Base-by-base conservation (phyloP, 352 stramenopile genomes). In the Pilasporangium apinafurcum region DNA sequence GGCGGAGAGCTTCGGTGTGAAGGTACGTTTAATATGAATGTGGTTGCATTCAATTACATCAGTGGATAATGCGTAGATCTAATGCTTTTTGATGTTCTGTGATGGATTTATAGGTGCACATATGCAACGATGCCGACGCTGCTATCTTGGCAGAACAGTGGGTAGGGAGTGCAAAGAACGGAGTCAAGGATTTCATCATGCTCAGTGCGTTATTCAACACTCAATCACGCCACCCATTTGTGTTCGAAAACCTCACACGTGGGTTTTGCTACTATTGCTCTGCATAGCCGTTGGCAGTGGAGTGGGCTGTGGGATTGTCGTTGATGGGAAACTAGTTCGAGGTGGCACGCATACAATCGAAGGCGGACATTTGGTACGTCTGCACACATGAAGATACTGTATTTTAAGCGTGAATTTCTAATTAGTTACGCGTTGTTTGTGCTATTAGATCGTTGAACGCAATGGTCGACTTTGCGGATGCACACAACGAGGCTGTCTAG, bases 41-140 rank as follows among this genome's bases (percentile, higher is more conserved):
- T 2, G 14, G 7, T 4, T 33, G 17, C 20, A 55, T 30, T 45
- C n/a, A 4, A 9, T 22, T 1, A 14, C 25, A 13, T 28, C 43
- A 8, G 4, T 44, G 21, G 30, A 17, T 48, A 44, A 21, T 37
- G n/a, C 16, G 8, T 44, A 28, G 33, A 13, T 21, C 40, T 12
- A 5, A 5, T 44, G 6, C 2, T 13, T 48, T 12, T n/a, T n/a
- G 14, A 48, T 43, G 6, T 12, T 5, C 5, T 14, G 18, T 29
- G 17, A 22, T 37, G 4, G 16, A 8, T 22, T 8, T n/a, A 6
- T 25, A 81, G 49, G 64, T 82, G 1, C 56, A 53, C 2, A 26
- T 92, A 24, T 83, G 69, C 49, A 92, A 92, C 21, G 81, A 92
- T 36, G 81, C 81, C 3, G 81, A 92, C 45, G 81, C 81, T 9